phyloP scores from a whole-genome alignment of 257 asterid species.

The Haberlea rhodopensis region DNA sequence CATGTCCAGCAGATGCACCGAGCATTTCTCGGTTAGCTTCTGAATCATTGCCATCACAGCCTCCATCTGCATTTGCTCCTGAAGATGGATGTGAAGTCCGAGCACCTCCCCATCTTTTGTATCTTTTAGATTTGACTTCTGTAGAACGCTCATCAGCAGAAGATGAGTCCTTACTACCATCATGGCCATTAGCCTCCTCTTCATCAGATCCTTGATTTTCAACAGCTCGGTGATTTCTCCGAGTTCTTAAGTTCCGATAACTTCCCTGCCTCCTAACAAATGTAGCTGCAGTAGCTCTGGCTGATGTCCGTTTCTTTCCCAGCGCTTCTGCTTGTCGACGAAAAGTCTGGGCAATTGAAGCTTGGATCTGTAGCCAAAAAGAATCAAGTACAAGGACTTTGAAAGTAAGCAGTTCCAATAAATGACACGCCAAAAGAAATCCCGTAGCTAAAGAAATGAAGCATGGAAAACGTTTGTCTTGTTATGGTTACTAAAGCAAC shows the following conservation, averaged over 20 bases:
- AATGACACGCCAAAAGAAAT: background rate
- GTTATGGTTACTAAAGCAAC: constrained; percentile 7
- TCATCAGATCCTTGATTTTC: constrained; percentile 78
- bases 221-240: constrained; percentile 55
- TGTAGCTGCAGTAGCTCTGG: constrained; percentile 55
- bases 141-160: constrained; percentile 71
- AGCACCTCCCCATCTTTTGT: constrained; percentile 62
- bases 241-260: constrained; percentile 60
- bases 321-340: constrained; percentile 92
- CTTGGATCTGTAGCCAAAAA: constrained; percentile 72
- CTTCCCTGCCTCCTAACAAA: constrained; percentile 62
- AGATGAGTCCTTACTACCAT: constrained; percentile 82
- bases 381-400: constrained; percentile 16
- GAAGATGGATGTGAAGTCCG: constrained; percentile 56
- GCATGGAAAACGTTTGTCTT: background rate
- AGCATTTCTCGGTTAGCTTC: constrained; percentile 56
- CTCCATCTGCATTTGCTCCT: constrained; percentile 60
- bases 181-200: constrained; percentile 69
- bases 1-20: constrained; percentile 56
- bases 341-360: constrained; percentile 79
- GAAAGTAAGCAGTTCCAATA: background rate
- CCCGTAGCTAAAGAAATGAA: constrained; percentile 4
- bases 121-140: constrained; percentile 67
- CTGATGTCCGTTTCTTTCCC: constrained; percentile 74
- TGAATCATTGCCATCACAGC: constrained; percentile 60